Conservation (phyloP, 257 asterid genomes). For the Eustoma russellianum region DNA sequence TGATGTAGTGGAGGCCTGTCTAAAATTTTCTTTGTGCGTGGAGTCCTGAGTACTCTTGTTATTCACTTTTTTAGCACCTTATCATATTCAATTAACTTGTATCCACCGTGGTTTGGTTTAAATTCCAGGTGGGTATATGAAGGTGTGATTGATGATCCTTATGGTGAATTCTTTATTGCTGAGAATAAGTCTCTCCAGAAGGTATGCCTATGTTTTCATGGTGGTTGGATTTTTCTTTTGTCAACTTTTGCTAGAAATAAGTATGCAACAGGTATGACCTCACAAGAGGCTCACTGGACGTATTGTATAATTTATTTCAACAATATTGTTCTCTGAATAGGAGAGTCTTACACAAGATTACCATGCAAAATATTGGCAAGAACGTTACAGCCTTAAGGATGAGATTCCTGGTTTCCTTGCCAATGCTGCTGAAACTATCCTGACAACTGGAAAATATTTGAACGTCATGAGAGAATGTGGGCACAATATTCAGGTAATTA, state of each 20-base stretch:
- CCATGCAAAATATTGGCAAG: conserved; percentile 94
- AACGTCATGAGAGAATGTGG: conserved; percentile 99
- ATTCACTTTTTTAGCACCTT: no score
- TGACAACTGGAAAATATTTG: conserved; percentile 90
- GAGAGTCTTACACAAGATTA: conserved; percentile 96
- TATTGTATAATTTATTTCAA: conserved; percentile 14
- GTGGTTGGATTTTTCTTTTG: no score
- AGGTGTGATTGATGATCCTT: conserved; percentile 95
- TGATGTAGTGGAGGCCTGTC: no score
- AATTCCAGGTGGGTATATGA: conserved; percentile 90
- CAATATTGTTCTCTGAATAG: conserved; percentile 33
- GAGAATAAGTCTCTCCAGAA: conserved; percentile 93
- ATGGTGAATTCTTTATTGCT: conserved; percentile 89
- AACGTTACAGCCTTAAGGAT: conserved; percentile 92
- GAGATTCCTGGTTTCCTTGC: conserved; percentile 93
- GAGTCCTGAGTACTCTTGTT: no score
- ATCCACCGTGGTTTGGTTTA: background rate
- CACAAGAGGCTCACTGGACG: no score
- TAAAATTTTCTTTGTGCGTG: no score
- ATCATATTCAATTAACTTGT: background rate
- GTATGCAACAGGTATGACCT: no score
- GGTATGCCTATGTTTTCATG: conserved; percentile 29
- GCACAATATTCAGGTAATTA: conserved; percentile 69
- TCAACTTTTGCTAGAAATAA: no score
- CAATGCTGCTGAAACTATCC: conserved; percentile 90